Conservation (phyloP, 2,329 filamentous ascomycete genomes). For the Alternaria brassicae region DNA sequence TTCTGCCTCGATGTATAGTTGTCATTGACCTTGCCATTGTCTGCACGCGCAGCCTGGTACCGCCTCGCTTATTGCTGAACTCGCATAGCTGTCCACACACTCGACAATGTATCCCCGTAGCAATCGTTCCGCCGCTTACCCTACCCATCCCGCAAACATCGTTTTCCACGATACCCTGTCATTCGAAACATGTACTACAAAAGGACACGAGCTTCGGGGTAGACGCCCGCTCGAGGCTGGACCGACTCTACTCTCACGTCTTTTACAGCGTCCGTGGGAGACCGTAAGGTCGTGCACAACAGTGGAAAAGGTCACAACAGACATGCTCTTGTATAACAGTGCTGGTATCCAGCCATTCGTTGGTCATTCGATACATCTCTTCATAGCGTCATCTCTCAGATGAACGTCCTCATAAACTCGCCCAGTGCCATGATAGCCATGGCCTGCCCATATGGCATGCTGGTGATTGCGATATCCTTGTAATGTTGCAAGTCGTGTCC, state of each 20-base stretch:
- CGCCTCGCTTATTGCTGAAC: slow-evolving; percentile 11
- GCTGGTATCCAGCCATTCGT: neutral
- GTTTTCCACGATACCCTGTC: too few relatives aligned
- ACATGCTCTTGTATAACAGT: neutral
- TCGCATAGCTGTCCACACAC: slow-evolving; percentile 15
- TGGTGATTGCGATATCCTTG: slow-evolving; percentile 75
- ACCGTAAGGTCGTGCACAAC: neutral
- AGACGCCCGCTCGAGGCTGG: too few relatives aligned
- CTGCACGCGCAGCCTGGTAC: slow-evolving; percentile 16
- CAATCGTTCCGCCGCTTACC: slow-evolving; percentile 5
- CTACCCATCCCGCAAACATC: neutral
- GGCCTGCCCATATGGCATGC: slow-evolving; percentile 84
- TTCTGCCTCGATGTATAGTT: too few relatives aligned
- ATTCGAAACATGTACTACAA: too few relatives aligned
- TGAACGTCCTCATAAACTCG: slow-evolving; percentile 71
- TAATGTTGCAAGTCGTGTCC: slow-evolving; percentile 77
- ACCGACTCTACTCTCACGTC: too few relatives aligned
- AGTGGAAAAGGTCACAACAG: neutral
- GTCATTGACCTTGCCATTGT: too few relatives aligned
- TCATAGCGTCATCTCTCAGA: slow-evolving; percentile 41
- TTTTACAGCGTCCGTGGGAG: slow-evolving; percentile 5
- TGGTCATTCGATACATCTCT: neutral
- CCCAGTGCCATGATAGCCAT: slow-evolving; percentile 85
- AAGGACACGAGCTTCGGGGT: too few relatives aligned
- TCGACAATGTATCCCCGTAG: neutral